Conservation (phyloP, 495 filamentous ascomycete species). For the Lichenothelia convexa region DNA sequence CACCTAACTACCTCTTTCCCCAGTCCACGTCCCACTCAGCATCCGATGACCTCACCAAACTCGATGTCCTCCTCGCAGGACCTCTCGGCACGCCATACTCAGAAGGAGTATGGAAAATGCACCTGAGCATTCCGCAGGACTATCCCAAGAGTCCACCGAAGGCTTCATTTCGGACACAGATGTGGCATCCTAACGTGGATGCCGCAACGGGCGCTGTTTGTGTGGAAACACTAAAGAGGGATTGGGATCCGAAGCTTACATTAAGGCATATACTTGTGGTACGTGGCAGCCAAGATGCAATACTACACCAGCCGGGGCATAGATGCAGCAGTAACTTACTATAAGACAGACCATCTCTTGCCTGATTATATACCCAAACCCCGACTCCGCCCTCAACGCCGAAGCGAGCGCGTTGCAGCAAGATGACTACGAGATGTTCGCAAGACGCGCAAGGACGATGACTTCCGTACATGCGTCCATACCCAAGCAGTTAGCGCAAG, state of each 20-base stretch:
- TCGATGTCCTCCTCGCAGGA: slow-evolving; percentile 41
- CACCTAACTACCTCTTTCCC: slow-evolving; percentile 50
- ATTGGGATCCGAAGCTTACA: slow-evolving; percentile 43
- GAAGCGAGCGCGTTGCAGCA: slow-evolving; percentile 41
- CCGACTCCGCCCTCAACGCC: slow-evolving; percentile 51
- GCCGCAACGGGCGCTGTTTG: slow-evolving; percentile 46
- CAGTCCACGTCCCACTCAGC: slow-evolving; percentile 14
- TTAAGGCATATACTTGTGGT: slow-evolving; percentile 45
- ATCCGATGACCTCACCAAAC: slow-evolving; percentile 39
- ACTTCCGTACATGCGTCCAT: slow-evolving; percentile 46
- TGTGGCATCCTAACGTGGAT: slow-evolving; percentile 61
- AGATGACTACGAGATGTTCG: slow-evolving; percentile 43
- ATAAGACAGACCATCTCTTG: slow-evolving; percentile 57
- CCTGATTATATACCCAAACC: slow-evolving; percentile 55
- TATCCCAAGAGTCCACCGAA: slow-evolving; percentile 50
- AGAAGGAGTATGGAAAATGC: slow-evolving; percentile 39
- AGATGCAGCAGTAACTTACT: slow-evolving; percentile 1
- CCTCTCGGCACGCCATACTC: slow-evolving; percentile 47
- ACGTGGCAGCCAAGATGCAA: slow-evolving; percentile 10
- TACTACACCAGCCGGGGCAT: neutral
- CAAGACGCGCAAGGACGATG: slow-evolving; percentile 45
- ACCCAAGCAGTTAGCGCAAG: slow-evolving; percentile 20
- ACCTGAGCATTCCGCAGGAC: slow-evolving; percentile 42
- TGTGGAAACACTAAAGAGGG: slow-evolving; percentile 53
- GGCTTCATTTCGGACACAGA: slow-evolving; percentile 45